Base-by-base conservation (phyloP, 305 asterid genomes). In the Plantago coronopus region DNA sequence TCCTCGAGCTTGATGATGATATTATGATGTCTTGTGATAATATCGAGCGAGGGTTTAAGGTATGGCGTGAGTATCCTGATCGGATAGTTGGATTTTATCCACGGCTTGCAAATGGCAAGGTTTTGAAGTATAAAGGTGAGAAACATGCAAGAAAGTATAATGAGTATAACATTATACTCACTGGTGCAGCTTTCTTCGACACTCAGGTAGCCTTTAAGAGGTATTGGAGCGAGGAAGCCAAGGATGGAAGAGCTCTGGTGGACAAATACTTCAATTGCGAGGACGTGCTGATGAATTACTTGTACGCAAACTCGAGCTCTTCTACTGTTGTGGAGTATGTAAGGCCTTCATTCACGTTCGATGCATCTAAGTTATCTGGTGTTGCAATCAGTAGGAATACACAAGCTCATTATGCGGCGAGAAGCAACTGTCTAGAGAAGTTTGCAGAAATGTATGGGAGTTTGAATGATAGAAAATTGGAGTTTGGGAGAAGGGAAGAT, bases 1-100 rank as follows among this genome's bases (percentile, higher is more conserved):
- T 94, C 48, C 89, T 94, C 12, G 95, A 94, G 81, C 95, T 94
- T 4, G 99, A 94, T 17, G 99, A 94, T 3, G 99, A 90, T 63
- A 89, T 94, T 51, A 85, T 90, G 95, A 90, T 94, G 99, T 67
- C 80, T 0, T 94, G 99, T 19, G 90, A 94, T 25, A 95, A 94
- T 50, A 44, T 94, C 34, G 99, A 94, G 46, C 83, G 96, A 3
- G 97, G 97, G 3, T 94, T 94, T 54, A 71, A 68, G 71, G 88
- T 84, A 16, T 94, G 99, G 97, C 86, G 99, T 0, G 85, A 83
- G 78, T 75, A 86, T 56, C 95, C 99, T 0, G 87, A 85, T 5
- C 51, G 82, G 64, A 83, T 94, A 0, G 96, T 90, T 0, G 97
- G 99, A 22, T 94, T 85, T 53, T 94, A 90, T 72, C 99, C 99